Base-by-base conservation (phyloP, 805 yeast genomes). In the Candida boleticola region DNA sequence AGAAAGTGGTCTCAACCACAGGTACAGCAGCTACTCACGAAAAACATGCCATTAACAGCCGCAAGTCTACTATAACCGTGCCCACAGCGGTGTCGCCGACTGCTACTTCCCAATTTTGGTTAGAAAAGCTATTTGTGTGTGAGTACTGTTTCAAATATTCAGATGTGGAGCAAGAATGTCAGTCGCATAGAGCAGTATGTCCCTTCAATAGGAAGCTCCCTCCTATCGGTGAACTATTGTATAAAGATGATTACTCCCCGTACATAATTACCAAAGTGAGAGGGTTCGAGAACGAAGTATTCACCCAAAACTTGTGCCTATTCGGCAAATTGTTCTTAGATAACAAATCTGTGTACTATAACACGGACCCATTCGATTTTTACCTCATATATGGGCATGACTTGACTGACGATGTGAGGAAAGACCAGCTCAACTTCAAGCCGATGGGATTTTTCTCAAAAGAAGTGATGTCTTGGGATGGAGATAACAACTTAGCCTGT, bases 381-480 rank as follows among this genome's bases (percentile, higher is more conserved):
- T 93, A 82, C 59, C 73, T 89, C 21, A 68, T 82, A 2, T 87
- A 83, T 57, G 83, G 85, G 20, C 61, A 60, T 1, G 67, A 69
- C 20, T 55, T 58, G 1, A 54, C 29, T 19, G 46, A 36, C 19
- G 36, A 32, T 18, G 32, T 7, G 5, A 23, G 11, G 11, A 11
- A 9, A 16, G 25, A 11, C 33, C 13, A 19, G 19, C 20, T n/a
- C 39, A 13, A 33, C 17, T 61, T 45, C 40, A 58, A 66, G 40
- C 90, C 92, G 1, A 82, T 90, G 83, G 99, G 97, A 1, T 93
- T 89, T 57, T 93, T 89, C 55, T 89, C 97, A 11, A 86, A 87
- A 52, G 99, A 93, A 55, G 66, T 84, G 34, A 66, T 85, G 0
- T 82, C 96, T 0, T 80, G 81, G 76, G 92, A 86, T 40, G 74